Conservation (phyloP, 345 rosid genomes). For the Pistacia atlantica region DNA sequence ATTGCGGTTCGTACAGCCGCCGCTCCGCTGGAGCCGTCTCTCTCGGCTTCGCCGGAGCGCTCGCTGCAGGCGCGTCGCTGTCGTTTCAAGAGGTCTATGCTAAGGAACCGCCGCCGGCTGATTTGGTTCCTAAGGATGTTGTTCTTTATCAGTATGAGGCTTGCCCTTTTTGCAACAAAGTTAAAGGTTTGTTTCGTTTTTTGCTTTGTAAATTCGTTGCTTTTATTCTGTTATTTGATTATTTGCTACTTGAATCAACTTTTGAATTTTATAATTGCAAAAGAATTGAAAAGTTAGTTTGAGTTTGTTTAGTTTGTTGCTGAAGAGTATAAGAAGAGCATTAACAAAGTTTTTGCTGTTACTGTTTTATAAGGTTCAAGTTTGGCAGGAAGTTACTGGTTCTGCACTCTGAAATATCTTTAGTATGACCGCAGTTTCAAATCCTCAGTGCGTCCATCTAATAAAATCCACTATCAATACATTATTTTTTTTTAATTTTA, state of each 20-base stretch:
- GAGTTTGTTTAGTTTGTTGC: no score
- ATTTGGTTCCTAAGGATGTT: conserved; percentile 60
- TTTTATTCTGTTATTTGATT: background rate
- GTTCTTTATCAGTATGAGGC: conserved; percentile 93
- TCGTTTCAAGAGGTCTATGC: conserved; percentile 52
- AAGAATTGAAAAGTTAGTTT: no score
- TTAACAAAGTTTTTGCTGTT: no score
- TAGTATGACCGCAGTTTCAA: no score
- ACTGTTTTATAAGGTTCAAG: background rate
- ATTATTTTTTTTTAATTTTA: no score
- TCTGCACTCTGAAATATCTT: background rate
- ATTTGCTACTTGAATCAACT: background rate
- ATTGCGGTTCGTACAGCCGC: conserved; percentile 25
- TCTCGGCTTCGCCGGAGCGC: conserved; percentile 41
- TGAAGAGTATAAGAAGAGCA: no score
- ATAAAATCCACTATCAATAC: no score
- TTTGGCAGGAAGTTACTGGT: background rate
- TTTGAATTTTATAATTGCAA: no score
- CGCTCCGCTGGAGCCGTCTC: conserved; percentile 24
- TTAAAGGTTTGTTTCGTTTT: conserved; percentile 59
- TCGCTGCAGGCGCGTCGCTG: conserved; percentile 29
- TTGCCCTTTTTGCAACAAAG: conserved; percentile 91
- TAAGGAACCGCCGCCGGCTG: conserved; percentile 51
- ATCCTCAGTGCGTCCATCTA: no score
- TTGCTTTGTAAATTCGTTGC: background rate